phyloP scores from a whole-genome alignment of 352 stramenopile species.

The Phytophthora agathidicida region DNA sequence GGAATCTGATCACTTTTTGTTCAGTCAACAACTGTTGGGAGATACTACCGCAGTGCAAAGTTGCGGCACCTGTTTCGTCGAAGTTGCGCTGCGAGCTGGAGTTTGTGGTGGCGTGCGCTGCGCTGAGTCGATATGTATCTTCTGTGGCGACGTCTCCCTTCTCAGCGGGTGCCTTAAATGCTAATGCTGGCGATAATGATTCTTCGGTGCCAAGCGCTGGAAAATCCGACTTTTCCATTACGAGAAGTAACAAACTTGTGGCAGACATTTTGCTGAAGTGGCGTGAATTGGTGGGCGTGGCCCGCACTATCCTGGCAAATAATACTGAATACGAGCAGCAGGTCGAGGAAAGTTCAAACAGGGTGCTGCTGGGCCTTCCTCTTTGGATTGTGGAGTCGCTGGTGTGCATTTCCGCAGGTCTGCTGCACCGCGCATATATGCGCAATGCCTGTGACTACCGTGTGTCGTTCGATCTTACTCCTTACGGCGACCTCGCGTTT shows the following conservation, averaged over 20 bases:
- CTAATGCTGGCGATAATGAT: constrained; percentile 11
- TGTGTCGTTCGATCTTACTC: constrained; percentile 81
- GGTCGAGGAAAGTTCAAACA: constrained; percentile 26
- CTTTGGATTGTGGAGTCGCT: constrained; percentile 75
- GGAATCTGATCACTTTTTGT: constrained; percentile 63
- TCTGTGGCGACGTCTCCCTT: constrained; percentile 37
- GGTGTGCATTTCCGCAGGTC: constrained; percentile 65
- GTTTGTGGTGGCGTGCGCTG: constrained; percentile 53
- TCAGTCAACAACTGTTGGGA: constrained; percentile 63
- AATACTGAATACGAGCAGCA: constrained; percentile 6
- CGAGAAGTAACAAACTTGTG: constrained; percentile 50
- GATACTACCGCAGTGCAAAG: constrained; percentile 49
- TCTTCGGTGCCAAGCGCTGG: constrained; percentile 7
- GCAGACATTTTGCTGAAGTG: constrained; percentile 53
- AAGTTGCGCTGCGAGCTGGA: constrained; percentile 40
- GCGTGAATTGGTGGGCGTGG: constrained; percentile 30
- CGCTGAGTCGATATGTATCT: constrained; percentile 53
- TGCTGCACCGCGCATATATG: constrained; percentile 73
- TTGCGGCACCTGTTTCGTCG: constrained; percentile 15
- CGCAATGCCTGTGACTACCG: constrained; percentile 80
- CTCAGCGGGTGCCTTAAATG: constrained; percentile 5
- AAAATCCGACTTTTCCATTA: constrained; percentile 49
- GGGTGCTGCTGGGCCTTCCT: constrained; percentile 59
- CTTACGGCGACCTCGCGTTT: constrained; percentile 81
- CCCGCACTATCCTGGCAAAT: constrained; percentile 10